Base-by-base conservation (phyloP, 225 moss, liverwort and hornwort species). In the Physcomitrellopsis africana region DNA sequence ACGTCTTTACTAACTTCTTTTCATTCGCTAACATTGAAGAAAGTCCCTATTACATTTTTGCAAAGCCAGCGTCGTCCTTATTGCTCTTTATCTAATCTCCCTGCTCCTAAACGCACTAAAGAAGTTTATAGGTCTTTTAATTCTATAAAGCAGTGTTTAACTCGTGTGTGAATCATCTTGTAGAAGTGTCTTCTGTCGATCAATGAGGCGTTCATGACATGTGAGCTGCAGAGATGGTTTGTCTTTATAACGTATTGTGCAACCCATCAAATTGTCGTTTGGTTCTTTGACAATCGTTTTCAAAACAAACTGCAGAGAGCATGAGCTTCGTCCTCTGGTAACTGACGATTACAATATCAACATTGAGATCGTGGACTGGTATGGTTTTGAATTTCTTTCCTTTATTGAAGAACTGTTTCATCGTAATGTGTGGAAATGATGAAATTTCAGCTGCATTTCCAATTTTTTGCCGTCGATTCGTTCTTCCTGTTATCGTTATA, bases 301-400 rank as follows among this genome's bases (percentile, higher is more conserved):
- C 44, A 70, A 66, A 67, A 14, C 63, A 32, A 77, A 20, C 51
- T 83, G 80, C 84, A 97, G 96, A 83, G 89, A 99, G 70, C 76
- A 81, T 69, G 99, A 99, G 74, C 84, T 99, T 53, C 87, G 95
- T 20, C 99, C 95, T 58, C 92, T 99, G 69, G 99, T 99, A 26
- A 85, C 89, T 58, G 92, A 90, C 72, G 92, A 93, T 68, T 95
- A 89, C 68, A 72, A 88, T 23, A 82, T 99, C 49, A 75, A 78
- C 45, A 79, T 99, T 59, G 84, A 89, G 54, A 67, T 81, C 46
- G 94, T 94, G 23, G 91, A 79, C 72, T 79, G 89, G 96, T 96
- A 78, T 66, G 72, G 49, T 48, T 59, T 59, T 11, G 20, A 57
- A 4, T 29, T 51, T 44, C 20, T 11, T 70, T 73, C 11, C 22